phyloP scores from a whole-genome alignment of 2,329 filamentous ascomycete genomes.

The Ophiostoma ips region DNA sequence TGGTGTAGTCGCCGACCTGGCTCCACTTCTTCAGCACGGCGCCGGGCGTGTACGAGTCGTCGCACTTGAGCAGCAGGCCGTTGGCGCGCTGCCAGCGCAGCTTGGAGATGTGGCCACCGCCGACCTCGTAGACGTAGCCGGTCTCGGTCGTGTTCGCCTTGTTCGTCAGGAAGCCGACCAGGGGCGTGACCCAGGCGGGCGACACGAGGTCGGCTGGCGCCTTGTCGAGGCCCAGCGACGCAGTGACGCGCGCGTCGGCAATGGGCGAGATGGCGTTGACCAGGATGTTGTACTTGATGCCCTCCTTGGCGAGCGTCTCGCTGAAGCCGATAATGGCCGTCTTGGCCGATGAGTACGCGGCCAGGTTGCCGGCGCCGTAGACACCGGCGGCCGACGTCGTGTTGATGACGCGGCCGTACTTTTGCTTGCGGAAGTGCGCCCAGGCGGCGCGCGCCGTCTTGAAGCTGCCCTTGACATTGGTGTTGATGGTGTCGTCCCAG shows the following conservation, averaged over 20 bases:
- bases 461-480: conserved; percentile 88
- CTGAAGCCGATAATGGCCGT: conserved; percentile 92
- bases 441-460: conserved; percentile 91
- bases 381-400: conserved; percentile 91
- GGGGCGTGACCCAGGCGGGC: conserved; percentile 88
- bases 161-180: conserved; percentile 81
- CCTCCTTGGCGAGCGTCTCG: conserved; percentile 95
- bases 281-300: conserved; percentile 93
- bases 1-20: conserved; percentile 72
- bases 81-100: conserved; percentile 86
- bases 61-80: conserved; percentile 79
- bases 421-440: conserved; percentile 97
- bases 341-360: conserved; percentile 96
- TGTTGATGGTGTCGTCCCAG: conserved; percentile 89
- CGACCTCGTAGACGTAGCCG: conserved; percentile 84
- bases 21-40: conserved; percentile 84
- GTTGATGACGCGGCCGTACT: conserved; percentile 94
- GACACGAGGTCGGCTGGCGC: conserved; percentile 74
- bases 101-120: conserved; percentile 85
- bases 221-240: conserved; percentile 79
- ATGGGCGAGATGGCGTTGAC: conserved; percentile 92
- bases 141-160: conserved; percentile 70
- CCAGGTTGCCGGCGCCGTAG: conserved; percentile 90
- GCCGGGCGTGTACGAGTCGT: conserved; percentile 74
- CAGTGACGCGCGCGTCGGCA: conserved; percentile 88